Base-by-base conservation (phyloP, 1,284 basidiomycete species). In the Lentinula novae-zelandiae region DNA sequence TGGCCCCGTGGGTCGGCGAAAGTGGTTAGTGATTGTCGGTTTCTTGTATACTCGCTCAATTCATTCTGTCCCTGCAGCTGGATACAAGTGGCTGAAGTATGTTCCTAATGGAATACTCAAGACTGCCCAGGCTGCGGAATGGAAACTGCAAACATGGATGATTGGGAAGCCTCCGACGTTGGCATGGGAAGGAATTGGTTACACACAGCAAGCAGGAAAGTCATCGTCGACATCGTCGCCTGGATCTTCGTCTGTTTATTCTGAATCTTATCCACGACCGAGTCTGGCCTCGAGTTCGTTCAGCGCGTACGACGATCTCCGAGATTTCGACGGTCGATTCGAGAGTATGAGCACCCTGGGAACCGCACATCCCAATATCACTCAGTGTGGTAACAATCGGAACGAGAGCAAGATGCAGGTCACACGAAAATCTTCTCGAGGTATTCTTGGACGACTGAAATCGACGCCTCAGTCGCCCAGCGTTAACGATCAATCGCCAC, bases 1-100 rank as follows among this genome's bases (percentile, higher is more conserved):
- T 99, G 17, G 94, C 96, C 0, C 96, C 96, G n/a, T 99, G 96
- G 96, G 94, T 98, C 17, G 90, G 92, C 27, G 95, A 96, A 71
- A 89, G 83, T 67, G 89, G 95, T 94, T 70, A 72, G 90, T 70
- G n/a, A 46, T 9, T n/a, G 20, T 20, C 15, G 8, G 20, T 22
- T 58, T 44, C 2, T 20, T 52, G 2, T 38, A 9, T 44, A 48
- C 53, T n/a, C 62, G 70, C 31, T 67, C 51, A 63, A 52, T 57
- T 40, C 17, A 55, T 64, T n/a, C 66, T 59, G 58, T 22, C 42
- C 50, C 60, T 54, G 22, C 65, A 88, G 86, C 82, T 69, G 90
- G 91, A 17, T 98, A 97, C 76, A 95, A 92, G 70, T 98, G 95
- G 95, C 81, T 99, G 62, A 96, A 95, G 72, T 98, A 96, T 71